Base-by-base conservation (phyloP, 2,329 filamentous ascomycete species). In the Paecilomyces sp. region DNA sequence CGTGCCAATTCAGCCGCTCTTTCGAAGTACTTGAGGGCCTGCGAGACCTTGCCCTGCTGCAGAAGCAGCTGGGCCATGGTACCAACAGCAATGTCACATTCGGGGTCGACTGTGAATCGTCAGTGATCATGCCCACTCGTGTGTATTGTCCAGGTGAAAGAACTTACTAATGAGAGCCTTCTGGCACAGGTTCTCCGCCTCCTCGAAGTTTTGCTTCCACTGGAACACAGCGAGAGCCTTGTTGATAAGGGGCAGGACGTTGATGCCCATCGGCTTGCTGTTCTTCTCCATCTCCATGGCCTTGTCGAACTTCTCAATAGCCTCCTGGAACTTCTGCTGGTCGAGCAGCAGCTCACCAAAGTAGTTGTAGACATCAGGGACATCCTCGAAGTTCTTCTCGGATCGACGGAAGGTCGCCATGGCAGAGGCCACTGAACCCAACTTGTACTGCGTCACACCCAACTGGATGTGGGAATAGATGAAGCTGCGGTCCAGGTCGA, bases 381-480 rank as follows among this genome's bases (percentile, higher is more conserved):
- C 91, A 73, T 93, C 90, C 71, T 92, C 90, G 73, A 99, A 99
- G 80, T 96, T 97, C 88, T 97, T 99, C 76, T 97, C 92, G 77
- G 92, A 96, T 64, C 92, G 85, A 68, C 93, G 87, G 87, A 99
- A 97, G 5, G 94, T 99, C 36, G 94, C 93, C 92, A 97, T 97
- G 54, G 92, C 96, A 8, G 92, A 97, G 7, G 94, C 94, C 60
- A 99, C 90, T 31, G 91, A 96, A 67, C 94, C 94, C 89, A 97
- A 95, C 87, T 99, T 99, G 83, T 99, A 99, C 79, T 99, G 94
- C 56, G 94, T 99, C 57, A 99, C 94, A 75, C 94, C 94, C 52
- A 99, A 90, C 78, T 99, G 94, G 71, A 99, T 99, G 80, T 99
- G 94, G 7, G 93, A 97, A 84, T 96, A 99, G 80, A 99, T 99